Evolutionary conservation across 2,329 filamentous ascomycete species (phyloP), one percentile per base, ranked within the genome.

Genomic region (Aspergillus sp.): DNA sequence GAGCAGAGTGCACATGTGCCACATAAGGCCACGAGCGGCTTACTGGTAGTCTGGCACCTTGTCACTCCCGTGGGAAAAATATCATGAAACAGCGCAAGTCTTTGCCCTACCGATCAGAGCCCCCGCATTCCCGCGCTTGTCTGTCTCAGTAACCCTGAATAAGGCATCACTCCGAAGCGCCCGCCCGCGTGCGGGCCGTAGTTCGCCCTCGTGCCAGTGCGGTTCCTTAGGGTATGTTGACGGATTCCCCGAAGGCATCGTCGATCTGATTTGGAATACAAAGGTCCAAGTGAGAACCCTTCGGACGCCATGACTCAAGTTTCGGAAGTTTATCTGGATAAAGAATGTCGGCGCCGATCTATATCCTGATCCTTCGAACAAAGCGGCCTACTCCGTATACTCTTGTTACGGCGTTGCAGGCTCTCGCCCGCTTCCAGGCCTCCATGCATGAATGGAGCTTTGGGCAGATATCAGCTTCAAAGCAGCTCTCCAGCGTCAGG

Each of bases 401-500:
- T 17, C 23, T 39, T 43, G 24, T 27, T 41, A 33, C 23, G 8
- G 8, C 17, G 49, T 11, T 33, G 14, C 15, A 21, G 40, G 17
- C 40, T 12, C n/a, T 43, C 39, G 33, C 43, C 11, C 14, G 52
- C 44, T 39, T 40, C 31, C 6, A 17, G 39, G 45, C n/a, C 12
- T 14, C 8, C n/a, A 49, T 55, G 37, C 53, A 44, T 49, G 17
- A 46, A 33, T 46, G 54, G 17, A 47, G 40, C 23, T 19, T 43
- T 17, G 46, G 27, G 46, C 24, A 45, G 46, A 21, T 2, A n/a
- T 11, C 24, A 37, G 45, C 24, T 31, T 66, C 58, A 71, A 46
- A 75, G 65, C 17, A 76, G 60, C 49, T 77, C 73, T 33, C 70
- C 68, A 11, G 73, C 69, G 70, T 95, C 90, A 3, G 93, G 91